Evolutionary conservation across 2,329 filamentous ascomycete species (phyloP), one percentile per base, ranked within the genome.

Genomic region (Tetracladium maxilliforme): DNA sequence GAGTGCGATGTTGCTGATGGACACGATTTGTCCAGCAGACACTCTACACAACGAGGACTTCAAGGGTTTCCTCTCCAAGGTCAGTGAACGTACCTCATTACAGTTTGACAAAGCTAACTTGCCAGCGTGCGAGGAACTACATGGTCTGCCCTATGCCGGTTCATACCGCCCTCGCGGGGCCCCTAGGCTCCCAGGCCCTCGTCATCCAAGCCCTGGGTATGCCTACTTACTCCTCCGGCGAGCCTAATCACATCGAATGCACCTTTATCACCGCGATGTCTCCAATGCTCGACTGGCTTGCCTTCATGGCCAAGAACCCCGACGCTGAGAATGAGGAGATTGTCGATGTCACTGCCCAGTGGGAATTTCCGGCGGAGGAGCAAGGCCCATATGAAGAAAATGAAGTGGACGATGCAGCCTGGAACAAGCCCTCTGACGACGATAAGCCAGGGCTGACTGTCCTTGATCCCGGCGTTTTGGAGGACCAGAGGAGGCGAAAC

Each of bases 221-320:
- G 75, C 76, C 77, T 5, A 63, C 71, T 32, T 77, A 76, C 47
- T 74, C 75, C n/a, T 65, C 73, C 3, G 75, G 75, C 4, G 69
- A 78, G 32, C 38, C 49, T 2, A 42, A 57, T 17, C 57, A 70
- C 39, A 52, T 52, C 6, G 80, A 92, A 44, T n/a, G n/a, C n/a
- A n/a, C n/a, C n/a, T n/a, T n/a, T n/a, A n/a, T n/a, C n/a, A n/a
- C n/a, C n/a, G 54, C 57, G 19, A 62, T 81, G 32, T 59, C 86
- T 26, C 54, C 75, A 9, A 62, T 80, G 14, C 45, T 82, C 3
- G 45, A 52, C 19, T 84, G 73, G 61, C 54, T 84, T 18, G 51
- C 69, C 24, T 52, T 65, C 19, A 59, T 76, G 9, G 60, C 65
- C 5, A 41, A 49, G n/a, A 41, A 58, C 24, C 47, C 49, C 2